Base-by-base conservation (phyloP, 192 early-diverging fungal genomes). In the Umbelopsis sp. region DNA sequence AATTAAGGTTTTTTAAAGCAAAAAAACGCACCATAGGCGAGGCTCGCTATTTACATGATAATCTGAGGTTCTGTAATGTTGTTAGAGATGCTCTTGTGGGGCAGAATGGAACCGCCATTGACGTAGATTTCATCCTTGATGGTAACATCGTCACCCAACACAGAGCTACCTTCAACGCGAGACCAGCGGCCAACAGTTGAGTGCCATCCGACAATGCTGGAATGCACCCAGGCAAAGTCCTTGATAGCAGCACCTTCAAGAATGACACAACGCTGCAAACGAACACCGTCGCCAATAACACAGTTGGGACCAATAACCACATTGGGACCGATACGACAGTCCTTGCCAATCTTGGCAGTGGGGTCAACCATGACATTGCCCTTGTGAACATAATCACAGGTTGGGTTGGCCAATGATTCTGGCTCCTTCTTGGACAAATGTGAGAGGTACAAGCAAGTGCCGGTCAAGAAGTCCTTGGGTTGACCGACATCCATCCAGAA, bases 401-500 rank as follows among this genome's bases (percentile, higher is more conserved):
- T 85, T 27, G 91, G 85, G 69, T 90, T 84, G 27, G 88, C 88
- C 37, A 97, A 82, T 47, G 82, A 73, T 46, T 89, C 84, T 51
- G 95, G 95, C 47, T 84, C 82, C 70, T 84, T 85, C 84, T 95
- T 91, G 74, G 88, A 79, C 70, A 99, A 68, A 70, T 93, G 91
- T 22, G 87, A 79, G 64, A 99, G 89, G 80, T 98, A 98, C 50
- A 99, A 86, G 68, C 93, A 94, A 25, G 94, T 95, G 22, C 98
- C 98, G 2, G 90, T 95, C 72, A 99, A 84, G 79, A 91, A 99
- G 80, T 99, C 98, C 82, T 96, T 97, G 61, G 98, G 98, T 81
- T 99, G 98, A 45, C 98, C 98, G 67, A 99, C 97, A 77, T 99
- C 98, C 91, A 96, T 96, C 98, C 98, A 99, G 88, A 93, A 98